A percentile compares a stretch with the other conserved stretches of the same genome.
phyloP scores from a whole-genome alignment of 805 yeast species.

The Candida boidinii region DNA sequence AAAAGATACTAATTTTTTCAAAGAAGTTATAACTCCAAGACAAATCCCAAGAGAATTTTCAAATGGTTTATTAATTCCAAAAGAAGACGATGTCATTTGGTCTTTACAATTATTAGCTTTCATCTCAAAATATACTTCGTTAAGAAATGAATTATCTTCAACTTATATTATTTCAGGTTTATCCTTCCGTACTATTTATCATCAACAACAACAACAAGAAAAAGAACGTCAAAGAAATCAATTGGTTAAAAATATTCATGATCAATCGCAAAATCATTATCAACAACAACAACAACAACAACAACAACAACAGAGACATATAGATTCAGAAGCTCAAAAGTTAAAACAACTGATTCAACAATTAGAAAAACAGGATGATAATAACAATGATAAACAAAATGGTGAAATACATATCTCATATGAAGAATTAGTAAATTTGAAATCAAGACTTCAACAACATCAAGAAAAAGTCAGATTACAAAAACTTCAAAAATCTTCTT shows the following conservation, averaged over 20 bases:
- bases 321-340: no score
- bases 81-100: constrained; percentile 93
- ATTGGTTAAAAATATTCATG: no score
- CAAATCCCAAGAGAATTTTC: constrained; percentile 43
- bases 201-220: not conserved
- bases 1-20: not conserved
- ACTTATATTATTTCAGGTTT: constrained; percentile 70
- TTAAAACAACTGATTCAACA: no score
- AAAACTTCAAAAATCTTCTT: no score
- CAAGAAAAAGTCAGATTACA: no score
- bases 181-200: constrained; percentile 27
- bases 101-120: constrained; percentile 86
- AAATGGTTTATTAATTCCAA: constrained; percentile 74
- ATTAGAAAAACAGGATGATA: no score
- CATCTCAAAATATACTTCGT: constrained; percentile 80
- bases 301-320: not conserved
- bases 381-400: no score
- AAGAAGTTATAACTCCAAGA: constrained; percentile 12
- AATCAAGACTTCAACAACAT: no score
- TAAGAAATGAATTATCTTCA: constrained; percentile 65
- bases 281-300: not conserved
- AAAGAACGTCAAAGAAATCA: not conserved
- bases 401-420: no score
- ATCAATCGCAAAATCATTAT: not conserved
- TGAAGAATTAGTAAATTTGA: no score